Evolutionary conservation across 2,329 filamentous ascomycete species (phyloP).

Genomic region (Aureobasidium namibiae): DNA sequence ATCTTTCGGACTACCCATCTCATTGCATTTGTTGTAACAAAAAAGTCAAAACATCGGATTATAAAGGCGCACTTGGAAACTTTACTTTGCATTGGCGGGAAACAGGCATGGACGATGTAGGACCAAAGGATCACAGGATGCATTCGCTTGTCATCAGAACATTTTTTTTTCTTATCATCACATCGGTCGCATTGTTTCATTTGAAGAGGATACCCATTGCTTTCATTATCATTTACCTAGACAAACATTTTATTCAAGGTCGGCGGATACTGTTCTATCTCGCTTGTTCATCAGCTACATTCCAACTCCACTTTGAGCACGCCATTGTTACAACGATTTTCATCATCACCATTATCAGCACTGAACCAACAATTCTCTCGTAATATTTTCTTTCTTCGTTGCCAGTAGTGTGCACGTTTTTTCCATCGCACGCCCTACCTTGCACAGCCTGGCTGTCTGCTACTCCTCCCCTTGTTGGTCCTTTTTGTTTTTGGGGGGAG

Average conservation of each 20-base stretch:
- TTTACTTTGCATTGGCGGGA: not conserved
- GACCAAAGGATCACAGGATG: slow-evolving; percentile 6
- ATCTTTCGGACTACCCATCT: not conserved
- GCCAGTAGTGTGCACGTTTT: not conserved
- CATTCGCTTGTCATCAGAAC: slow-evolving; percentile 11
- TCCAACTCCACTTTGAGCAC: not conserved
- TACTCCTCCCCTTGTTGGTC: not conserved
- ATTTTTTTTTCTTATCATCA: not conserved
- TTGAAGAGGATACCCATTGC: slow-evolving; percentile 12
- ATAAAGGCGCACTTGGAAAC: slow-evolving; percentile 4
- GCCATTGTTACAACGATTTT: not conserved
- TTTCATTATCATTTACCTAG: not conserved
- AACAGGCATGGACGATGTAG: not conserved
- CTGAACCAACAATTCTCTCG: not conserved
- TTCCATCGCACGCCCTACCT: not conserved
- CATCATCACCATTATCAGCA: not conserved
- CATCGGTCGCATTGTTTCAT: slow-evolving; percentile 1
- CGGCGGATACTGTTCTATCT: not conserved
- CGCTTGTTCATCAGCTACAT: not conserved
- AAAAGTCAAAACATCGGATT: slow-evolving; percentile 7
- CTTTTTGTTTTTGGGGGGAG: not conserved
- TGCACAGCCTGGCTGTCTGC: not conserved
- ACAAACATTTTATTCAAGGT: not conserved
- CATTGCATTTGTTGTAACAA: slow-evolving; percentile 8
- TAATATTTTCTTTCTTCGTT: not conserved